phyloP scores from a whole-genome alignment of 352 stramenopile genomes.

The Vaucheria bursata region DNA sequence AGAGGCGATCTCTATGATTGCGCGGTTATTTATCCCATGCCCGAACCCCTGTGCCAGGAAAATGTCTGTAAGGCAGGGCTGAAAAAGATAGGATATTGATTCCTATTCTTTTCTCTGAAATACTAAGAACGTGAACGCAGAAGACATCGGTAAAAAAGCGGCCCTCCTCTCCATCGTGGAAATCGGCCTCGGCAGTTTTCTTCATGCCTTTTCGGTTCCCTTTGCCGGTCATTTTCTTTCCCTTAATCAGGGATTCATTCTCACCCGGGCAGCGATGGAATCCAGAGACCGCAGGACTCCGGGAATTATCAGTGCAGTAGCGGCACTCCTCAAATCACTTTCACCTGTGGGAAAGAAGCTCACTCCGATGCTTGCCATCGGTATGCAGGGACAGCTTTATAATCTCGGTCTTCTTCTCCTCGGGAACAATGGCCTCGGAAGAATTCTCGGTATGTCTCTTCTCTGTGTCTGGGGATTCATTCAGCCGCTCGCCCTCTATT shows the following conservation, averaged over 20 bases:
- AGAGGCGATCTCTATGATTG: no score
- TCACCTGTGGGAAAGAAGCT: neutral
- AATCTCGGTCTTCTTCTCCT: neutral
- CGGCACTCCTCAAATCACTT: neutral
- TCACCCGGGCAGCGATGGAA: neutral
- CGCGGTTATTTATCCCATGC: no score
- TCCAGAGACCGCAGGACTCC: neutral
- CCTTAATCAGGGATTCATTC: constrained; percentile 1
- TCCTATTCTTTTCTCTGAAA: no score
- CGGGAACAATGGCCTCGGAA: neutral
- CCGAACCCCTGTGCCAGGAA: no score
- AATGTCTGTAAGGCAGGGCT: no score
- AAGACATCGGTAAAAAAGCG: constrained; percentile 1
- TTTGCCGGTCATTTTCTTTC: neutral
- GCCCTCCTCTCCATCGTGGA: neutral
- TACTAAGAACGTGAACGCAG: no score
- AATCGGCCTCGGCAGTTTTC: neutral
- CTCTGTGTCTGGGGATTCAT: neutral
- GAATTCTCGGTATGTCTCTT: neutral
- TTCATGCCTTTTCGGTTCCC: neutral
- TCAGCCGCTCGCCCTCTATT: neutral
- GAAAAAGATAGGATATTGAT: no score
- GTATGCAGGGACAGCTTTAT: neutral
- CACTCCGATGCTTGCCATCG: neutral
- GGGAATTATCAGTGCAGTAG: neutral